Conservation (phyloP, 1,284 basidiomycete species). For the Malassezia yamatoensis region DNA sequence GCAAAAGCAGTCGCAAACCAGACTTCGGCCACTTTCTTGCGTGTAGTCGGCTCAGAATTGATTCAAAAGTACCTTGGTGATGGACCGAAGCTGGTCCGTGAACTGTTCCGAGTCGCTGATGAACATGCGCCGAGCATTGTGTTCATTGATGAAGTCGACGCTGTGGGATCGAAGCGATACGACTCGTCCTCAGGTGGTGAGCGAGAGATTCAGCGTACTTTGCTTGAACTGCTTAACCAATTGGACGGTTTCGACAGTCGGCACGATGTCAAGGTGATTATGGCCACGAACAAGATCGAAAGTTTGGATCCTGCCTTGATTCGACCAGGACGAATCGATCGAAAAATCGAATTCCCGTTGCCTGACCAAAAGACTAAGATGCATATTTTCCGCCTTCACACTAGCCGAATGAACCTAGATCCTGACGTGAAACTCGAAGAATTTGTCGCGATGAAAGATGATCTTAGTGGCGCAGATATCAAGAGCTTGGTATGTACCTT, state of each 20-base stretch:
- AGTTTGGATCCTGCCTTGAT: conserved; percentile 91
- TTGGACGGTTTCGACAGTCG: conserved; percentile 98
- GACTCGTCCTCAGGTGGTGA: conserved; percentile 51
- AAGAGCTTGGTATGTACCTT: conserved; percentile 60
- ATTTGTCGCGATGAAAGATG: conserved; percentile 90
- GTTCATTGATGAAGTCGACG: conserved; percentile 52
- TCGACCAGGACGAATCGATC: conserved; percentile 95
- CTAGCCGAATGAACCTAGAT: conserved; percentile 82
- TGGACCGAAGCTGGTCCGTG: conserved; percentile 54
- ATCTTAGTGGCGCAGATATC: conserved; percentile 92
- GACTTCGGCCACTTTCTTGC: conserved; percentile 94
- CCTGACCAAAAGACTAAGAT: conserved; percentile 48
- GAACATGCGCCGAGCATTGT: conserved; percentile 51
- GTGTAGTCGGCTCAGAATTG: conserved; percentile 92
- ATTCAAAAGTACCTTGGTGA: conserved; percentile 99
- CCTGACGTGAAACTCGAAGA: conserved; percentile 93
- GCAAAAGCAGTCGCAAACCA: conserved; percentile 99
- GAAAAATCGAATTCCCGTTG: conserved; percentile 64
- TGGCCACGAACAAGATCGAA: conserved; percentile 83
- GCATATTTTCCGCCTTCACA: conserved; percentile 96
- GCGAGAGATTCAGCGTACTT: conserved; percentile 50
- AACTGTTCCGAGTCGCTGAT: conserved; percentile 51
- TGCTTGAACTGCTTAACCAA: conserved; percentile 55
- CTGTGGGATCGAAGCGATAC: conserved; percentile 51
- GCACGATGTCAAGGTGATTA: conserved; percentile 86